Conservation (phyloP, 1,139 yeast species). For the Suhomyces anneliseae region DNA sequence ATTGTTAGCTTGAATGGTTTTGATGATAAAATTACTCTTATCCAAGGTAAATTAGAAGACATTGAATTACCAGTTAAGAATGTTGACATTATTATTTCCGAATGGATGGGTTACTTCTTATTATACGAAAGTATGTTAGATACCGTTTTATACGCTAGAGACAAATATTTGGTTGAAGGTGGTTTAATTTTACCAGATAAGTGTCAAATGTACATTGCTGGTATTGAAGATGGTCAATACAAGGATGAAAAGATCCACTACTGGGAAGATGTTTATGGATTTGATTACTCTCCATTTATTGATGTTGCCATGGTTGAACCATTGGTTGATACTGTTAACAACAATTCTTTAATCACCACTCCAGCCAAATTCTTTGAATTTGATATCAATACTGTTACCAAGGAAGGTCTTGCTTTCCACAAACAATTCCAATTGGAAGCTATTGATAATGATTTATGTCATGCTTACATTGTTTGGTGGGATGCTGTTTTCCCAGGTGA, state of each 20-base stretch:
- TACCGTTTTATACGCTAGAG: conserved; percentile 93
- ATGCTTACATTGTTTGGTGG: conserved; percentile 92
- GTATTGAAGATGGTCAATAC: conserved; percentile 92
- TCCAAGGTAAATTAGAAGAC: conserved; percentile 95
- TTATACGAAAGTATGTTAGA: conserved; percentile 97
- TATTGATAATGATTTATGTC: conserved; percentile 76
- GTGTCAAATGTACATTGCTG: conserved; percentile 87
- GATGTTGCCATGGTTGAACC: conserved; percentile 89
- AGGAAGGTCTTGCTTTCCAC: conserved; percentile 78
- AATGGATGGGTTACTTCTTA: conserved; percentile 99
- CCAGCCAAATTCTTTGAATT: conserved; percentile 72
- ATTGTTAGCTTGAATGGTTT: conserved; percentile 84
- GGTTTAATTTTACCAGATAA: conserved; percentile 96
- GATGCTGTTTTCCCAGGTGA: conserved; percentile 85
- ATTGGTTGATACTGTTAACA: conserved; percentile 88
- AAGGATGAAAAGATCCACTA: conserved; percentile 89
- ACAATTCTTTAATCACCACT: conserved; percentile 71
- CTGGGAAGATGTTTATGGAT: conserved; percentile 98
- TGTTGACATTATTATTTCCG: conserved; percentile 94
- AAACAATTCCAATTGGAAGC: conserved; percentile 68
- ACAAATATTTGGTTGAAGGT: conserved; percentile 78
- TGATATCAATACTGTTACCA: conserved; percentile 84
- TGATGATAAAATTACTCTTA: conserved; percentile 79
- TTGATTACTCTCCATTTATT: conserved; percentile 77
- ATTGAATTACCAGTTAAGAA: conserved; percentile 71